These are phyloP conservation scores for Peronosclerospora sorghi DNA, from an alignment of 352 stramenopile species.

Conservation along the genomic window DNA sequence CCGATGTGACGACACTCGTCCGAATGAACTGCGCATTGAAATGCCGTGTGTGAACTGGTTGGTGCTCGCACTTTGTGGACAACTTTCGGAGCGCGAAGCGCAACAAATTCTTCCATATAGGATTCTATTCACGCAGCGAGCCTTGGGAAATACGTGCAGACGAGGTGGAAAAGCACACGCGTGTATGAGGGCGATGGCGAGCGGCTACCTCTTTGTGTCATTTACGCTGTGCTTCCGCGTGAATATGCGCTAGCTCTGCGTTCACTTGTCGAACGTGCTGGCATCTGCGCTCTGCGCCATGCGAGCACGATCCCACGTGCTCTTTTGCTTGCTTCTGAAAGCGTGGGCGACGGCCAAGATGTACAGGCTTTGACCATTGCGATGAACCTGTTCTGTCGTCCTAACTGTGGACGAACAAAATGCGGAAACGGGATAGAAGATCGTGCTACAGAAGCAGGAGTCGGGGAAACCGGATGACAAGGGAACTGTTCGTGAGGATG, in stretches of 20 bases:
- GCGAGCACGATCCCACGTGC: slow-evolving; percentile 54
- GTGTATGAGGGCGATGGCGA: slow-evolving; percentile 68
- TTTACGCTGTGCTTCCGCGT: slow-evolving; percentile 54
- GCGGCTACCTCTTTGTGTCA: slow-evolving; percentile 54
- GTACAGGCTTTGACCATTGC: slow-evolving; percentile 34
- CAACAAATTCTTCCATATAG: slow-evolving; percentile 50
- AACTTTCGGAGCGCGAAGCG: slow-evolving; percentile 67
- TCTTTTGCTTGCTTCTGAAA: slow-evolving; percentile 48
- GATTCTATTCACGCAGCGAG: slow-evolving; percentile 43
- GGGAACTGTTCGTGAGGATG: slow-evolving; percentile 9
- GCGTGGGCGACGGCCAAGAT: slow-evolving; percentile 17
- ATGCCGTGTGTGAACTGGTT: slow-evolving; percentile 33
- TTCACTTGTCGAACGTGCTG: slow-evolving; percentile 30
- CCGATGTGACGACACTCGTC: slow-evolving; percentile 26
- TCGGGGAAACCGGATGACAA: slow-evolving; percentile 3
- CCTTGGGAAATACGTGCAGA: slow-evolving; percentile 50
- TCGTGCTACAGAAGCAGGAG: background rate
- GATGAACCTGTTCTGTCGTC: slow-evolving; percentile 36
- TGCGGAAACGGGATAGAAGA: slow-evolving; percentile 5
- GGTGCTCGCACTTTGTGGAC: slow-evolving; percentile 22
- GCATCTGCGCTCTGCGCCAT: slow-evolving; percentile 54
- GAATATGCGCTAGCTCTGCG: slow-evolving; percentile 41
- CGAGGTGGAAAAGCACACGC: slow-evolving; percentile 72
- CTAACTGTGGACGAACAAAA: slow-evolving; percentile 35
- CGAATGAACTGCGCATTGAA: slow-evolving; percentile 29